Evolutionary conservation across 371 early-diverging fungal species (phyloP).

Genomic region (Choanephora cucurbitarum): DNA sequence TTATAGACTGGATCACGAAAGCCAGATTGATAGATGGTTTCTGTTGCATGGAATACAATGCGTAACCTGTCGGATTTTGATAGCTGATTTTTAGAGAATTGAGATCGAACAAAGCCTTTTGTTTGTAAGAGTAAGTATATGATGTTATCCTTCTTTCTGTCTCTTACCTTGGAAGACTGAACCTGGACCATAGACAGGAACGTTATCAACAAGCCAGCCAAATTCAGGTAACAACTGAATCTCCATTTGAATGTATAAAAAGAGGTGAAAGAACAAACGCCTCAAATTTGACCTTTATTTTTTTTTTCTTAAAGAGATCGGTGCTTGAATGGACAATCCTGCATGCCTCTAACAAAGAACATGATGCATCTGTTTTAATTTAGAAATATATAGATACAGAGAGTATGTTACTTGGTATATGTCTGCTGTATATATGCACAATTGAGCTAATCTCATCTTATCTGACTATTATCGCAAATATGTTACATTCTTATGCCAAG

Average conservation of each 20-base stretch:
- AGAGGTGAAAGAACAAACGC: background rate
- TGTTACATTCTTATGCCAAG: too few relatives aligned
- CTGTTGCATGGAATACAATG: constrained; percentile 21
- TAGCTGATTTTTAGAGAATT: constrained; percentile 7
- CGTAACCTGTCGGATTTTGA: constrained; percentile 13
- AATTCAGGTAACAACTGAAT: constrained; percentile 21
- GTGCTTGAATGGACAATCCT: too few relatives aligned
- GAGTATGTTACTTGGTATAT: too few relatives aligned
- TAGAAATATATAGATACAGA: too few relatives aligned
- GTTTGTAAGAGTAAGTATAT: background rate
- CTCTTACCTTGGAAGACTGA: constrained; percentile 30
- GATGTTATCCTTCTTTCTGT: background rate
- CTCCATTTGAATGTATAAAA: background rate
- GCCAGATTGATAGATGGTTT: constrained; percentile 1
- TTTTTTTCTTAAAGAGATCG: too few relatives aligned
- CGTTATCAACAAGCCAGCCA: constrained; percentile 18
- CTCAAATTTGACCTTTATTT: too few relatives aligned
- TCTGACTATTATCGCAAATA: too few relatives aligned
- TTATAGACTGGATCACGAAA: constrained; percentile 1
- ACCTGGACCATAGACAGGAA: constrained; percentile 23
- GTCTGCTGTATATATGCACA: too few relatives aligned
- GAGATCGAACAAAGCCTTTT: constrained; percentile 13
- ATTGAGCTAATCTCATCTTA: too few relatives aligned
- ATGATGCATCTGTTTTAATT: too few relatives aligned
- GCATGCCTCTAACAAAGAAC: too few relatives aligned